A percentile compares a stretch with the other conserved stretches of the same genome.
Conservation (phyloP, 495 filamentous ascomycete genomes). For the Immersiella caudata region DNA sequence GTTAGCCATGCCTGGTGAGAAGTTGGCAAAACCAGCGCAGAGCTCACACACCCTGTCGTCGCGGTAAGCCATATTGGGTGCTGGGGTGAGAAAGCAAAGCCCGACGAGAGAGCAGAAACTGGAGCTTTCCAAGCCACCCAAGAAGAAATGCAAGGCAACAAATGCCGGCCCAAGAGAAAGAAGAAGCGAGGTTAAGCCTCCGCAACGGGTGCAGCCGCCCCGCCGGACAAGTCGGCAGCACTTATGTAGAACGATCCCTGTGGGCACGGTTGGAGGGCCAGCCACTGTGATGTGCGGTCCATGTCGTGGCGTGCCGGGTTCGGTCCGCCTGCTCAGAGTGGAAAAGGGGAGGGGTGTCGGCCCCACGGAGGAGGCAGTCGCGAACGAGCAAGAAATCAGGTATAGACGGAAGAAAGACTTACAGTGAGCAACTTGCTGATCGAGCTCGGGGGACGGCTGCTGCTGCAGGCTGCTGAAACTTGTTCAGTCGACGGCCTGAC, state of each 20-base stretch:
- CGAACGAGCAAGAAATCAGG: neutral
- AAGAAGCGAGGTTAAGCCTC: neutral
- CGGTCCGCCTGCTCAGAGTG: neutral
- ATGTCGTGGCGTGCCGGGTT: neutral
- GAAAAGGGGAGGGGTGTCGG: neutral
- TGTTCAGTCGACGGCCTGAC: conserved; percentile 3
- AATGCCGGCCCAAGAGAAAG: neutral
- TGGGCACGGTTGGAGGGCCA: neutral
- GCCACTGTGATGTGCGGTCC: neutral
- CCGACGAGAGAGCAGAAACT: neutral
- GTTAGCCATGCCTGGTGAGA: conserved; percentile 8
- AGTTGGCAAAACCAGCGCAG: neutral
- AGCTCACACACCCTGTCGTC: conserved; percentile 30
- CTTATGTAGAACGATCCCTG: neutral
- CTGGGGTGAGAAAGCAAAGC: neutral
- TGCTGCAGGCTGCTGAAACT: neutral
- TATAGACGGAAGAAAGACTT: neutral
- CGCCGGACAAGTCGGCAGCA: neutral
- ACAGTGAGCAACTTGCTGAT: neutral
- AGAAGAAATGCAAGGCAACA: neutral
- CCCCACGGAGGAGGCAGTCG: neutral
- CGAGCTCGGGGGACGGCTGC: neutral
- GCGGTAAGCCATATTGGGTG: neutral
- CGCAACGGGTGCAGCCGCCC: neutral
- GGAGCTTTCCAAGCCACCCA: neutral